Percentiles rank a stretch among this genome's conserved stretches.
Evolutionary conservation across 495 filamentous ascomycete genomes (phyloP).

Genomic region (Penicillium chermesinum): DNA sequence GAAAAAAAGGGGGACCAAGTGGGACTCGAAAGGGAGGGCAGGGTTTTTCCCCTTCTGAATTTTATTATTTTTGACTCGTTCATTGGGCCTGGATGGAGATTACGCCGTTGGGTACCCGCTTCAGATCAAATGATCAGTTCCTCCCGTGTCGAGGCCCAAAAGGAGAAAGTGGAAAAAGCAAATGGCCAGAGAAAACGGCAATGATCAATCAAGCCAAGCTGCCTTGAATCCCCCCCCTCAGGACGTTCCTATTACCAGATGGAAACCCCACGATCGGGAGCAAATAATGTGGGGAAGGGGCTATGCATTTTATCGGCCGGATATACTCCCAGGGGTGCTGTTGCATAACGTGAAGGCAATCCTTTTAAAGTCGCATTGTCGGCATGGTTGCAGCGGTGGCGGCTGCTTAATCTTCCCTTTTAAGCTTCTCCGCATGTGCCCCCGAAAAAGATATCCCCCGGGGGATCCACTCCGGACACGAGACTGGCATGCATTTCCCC

Average conservation of each 20-base stretch:
- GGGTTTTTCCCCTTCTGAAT: not conserved
- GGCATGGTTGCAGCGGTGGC: not conserved
- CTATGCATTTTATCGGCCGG: not conserved
- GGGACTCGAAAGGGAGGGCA: not conserved
- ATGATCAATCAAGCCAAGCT: no score
- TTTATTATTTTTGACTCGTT: not conserved
- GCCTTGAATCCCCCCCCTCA: no score
- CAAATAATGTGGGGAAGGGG: not conserved
- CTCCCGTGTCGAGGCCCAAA: not conserved
- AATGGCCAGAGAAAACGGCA: not conserved
- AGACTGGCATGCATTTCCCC: not conserved
- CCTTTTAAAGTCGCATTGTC: not conserved
- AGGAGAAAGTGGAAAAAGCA: not conserved
- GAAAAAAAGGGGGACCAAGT: not conserved
- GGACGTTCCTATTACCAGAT: not conserved
- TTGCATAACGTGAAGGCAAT: not conserved
- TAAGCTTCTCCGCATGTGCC: conserved; percentile 10
- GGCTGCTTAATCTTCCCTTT: conserved; percentile 9
- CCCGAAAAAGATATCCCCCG: conserved; percentile 8
- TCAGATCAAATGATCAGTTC: not conserved
- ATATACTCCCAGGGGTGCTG: not conserved
- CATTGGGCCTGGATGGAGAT: no score
- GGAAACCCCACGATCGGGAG: not conserved
- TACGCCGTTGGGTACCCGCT: not conserved
- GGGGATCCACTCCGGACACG: conserved; percentile 4